phyloP scores from a whole-genome alignment of 2,329 filamentous ascomycete species.

The Shiraia sp. region DNA sequence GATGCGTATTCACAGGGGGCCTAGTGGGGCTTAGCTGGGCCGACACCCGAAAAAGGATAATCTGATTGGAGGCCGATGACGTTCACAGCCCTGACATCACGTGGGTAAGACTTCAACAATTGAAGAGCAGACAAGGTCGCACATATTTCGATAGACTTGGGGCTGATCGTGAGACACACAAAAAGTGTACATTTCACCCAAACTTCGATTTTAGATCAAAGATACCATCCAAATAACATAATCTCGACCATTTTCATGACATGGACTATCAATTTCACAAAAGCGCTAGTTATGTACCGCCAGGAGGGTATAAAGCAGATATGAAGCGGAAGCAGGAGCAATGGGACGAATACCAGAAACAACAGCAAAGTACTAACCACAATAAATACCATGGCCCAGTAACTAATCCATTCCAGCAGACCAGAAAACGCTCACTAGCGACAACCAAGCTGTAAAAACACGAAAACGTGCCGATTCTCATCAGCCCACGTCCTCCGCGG shows the following conservation, averaged over 20 bases:
- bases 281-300: neutral
- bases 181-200: too few species aligned
- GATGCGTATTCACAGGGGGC: neutral
- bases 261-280: constrained; percentile 4
- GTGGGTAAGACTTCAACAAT: neutral
- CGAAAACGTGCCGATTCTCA: constrained; percentile 18
- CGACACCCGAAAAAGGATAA: neutral
- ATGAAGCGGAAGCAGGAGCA: constrained; percentile 7
- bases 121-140: neutral
- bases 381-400: neutral
- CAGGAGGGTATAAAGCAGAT: constrained; percentile 5
- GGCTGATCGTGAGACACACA: too few species aligned
- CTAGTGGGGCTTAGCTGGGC: neutral
- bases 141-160: too few species aligned
- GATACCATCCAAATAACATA: too few species aligned
- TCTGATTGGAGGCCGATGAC: neutral
- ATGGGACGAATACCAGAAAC: constrained; percentile 4
- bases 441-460: constrained; percentile 6
- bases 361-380: constrained; percentile 6
- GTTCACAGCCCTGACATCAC: neutral
- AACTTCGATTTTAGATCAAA: too few species aligned
- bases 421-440: constrained; percentile 5
- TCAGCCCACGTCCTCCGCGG: constrained; percentile 5
- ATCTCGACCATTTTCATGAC: too few species aligned
- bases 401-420: constrained; percentile 1